Percentiles rank a stretch among this genome's conserved stretches.
phyloP scores from a whole-genome alignment of 306 rosid species.

The Heteromeles arbutifolia region DNA sequence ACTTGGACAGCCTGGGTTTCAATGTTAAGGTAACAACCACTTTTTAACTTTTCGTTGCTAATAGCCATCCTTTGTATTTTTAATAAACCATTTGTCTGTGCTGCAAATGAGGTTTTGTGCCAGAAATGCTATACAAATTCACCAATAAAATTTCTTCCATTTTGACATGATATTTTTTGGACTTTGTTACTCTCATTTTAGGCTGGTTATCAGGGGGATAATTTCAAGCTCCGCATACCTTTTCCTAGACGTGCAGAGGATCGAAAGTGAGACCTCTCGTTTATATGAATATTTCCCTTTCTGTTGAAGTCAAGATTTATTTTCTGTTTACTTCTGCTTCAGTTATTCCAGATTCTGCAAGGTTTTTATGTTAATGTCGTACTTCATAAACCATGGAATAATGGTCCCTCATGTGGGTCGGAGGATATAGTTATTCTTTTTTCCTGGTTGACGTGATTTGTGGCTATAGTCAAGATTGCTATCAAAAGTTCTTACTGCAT shows the following conservation, averaged over 20 bases:
- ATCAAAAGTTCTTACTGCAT: conserved; percentile 4
- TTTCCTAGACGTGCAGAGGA: conserved; percentile 82
- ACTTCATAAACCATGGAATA: neutral
- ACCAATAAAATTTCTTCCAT: neutral
- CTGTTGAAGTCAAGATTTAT: conserved; percentile 1
- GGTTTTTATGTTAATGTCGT: neutral
- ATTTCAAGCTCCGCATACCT: conserved; percentile 86
- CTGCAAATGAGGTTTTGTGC: neutral
- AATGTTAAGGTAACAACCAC: conserved; percentile 58
- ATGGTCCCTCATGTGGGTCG: neutral
- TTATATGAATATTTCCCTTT: neutral
- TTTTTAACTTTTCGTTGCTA: neutral
- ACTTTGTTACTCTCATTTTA: conserved; percentile 12
- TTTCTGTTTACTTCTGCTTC: conserved; percentile 5
- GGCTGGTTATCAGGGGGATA: conserved; percentile 67
- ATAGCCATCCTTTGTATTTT: neutral
- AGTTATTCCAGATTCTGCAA: neutral
- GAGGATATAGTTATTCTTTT: neutral
- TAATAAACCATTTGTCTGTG: neutral
- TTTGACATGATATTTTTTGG: conserved; percentile 4
- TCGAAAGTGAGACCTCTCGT: conserved; percentile 66
- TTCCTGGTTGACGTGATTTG: neutral
- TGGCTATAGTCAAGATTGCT: neutral
- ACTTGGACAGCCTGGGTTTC: conserved; percentile 92
- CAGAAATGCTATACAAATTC: neutral